phyloP scores from a whole-genome alignment of 164 flowering plant genomes.

The Magnolia sinica region DNA sequence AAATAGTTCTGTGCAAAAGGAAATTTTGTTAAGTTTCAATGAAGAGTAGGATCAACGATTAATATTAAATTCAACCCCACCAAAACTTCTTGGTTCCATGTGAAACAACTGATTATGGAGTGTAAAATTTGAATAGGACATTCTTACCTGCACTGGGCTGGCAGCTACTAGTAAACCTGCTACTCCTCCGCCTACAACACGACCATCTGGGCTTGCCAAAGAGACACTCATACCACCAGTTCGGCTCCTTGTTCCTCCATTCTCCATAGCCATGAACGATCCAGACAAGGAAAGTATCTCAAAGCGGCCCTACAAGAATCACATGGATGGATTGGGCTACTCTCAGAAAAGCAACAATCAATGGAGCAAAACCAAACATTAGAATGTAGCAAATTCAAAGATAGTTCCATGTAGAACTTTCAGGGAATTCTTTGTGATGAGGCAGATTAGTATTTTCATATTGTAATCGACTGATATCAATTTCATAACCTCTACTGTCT shows the following conservation, averaged over 20 bases:
- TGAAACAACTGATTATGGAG: neutral
- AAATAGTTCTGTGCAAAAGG: neutral
- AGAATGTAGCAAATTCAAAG: too few species aligned
- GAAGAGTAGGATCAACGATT: neutral
- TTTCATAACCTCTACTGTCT: too few species aligned
- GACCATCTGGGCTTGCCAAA: slow-evolving; percentile 96
- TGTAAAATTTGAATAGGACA: neutral
- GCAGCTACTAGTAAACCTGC: slow-evolving; percentile 96
- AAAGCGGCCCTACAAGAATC: slow-evolving; percentile 79
- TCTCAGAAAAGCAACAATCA: neutral
- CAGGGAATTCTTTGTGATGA: too few species aligned
- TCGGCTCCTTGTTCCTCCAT: slow-evolving; percentile 86
- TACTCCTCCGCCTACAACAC: slow-evolving; percentile 97
- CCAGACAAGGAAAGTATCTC: slow-evolving; percentile 96
- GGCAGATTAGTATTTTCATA: too few species aligned
- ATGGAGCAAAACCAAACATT: neutral
- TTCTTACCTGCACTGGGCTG: slow-evolving; percentile 80
- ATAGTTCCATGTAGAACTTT: too few species aligned
- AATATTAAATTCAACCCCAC: too few species aligned
- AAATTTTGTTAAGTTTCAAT: neutral
- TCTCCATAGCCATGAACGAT: slow-evolving; percentile 87
- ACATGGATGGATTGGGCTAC: neutral
- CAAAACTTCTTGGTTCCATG: neutral
- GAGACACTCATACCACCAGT: slow-evolving; percentile 99
- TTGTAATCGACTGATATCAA: too few species aligned